Evolutionary conservation across 208 protist species (phyloP).

Genomic region (Crithidia fasciculata): DNA sequence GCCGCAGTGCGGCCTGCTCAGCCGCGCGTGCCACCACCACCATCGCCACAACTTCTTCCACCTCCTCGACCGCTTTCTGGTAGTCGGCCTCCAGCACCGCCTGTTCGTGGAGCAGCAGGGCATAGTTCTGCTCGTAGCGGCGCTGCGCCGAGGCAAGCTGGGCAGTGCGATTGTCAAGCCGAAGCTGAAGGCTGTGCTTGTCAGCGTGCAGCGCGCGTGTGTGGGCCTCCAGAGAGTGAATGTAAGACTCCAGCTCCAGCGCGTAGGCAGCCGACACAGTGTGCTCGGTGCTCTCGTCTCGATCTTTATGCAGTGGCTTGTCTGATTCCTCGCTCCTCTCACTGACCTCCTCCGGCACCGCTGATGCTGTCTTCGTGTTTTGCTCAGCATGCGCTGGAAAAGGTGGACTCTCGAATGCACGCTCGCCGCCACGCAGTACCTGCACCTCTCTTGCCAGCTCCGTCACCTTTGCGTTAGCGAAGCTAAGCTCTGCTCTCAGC

Average conservation of each 20-base stretch:
- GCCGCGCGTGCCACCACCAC: conserved; percentile 26
- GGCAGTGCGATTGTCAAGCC: conserved; percentile 16
- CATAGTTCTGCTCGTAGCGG: conserved; percentile 23
- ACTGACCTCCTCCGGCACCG: too few species aligned
- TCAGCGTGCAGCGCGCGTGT: conserved; percentile 18
- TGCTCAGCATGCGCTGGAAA: too few species aligned
- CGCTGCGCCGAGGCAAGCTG: conserved; percentile 20
- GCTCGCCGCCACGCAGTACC: neutral
- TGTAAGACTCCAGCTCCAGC: conserved; percentile 20
- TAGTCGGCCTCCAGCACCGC: conserved; percentile 15
- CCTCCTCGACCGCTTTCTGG: conserved; percentile 13
- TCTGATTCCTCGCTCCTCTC: too few species aligned
- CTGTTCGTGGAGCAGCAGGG: conserved; percentile 19
- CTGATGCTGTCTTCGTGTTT: too few species aligned
- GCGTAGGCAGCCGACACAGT: conserved; percentile 1
- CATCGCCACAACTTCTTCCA: conserved; percentile 24
- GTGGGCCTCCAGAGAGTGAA: conserved; percentile 10
- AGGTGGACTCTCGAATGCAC: neutral
- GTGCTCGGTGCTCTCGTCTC: too few species aligned
- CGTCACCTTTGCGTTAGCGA: conserved; percentile 13
- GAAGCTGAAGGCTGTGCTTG: conserved; percentile 28
- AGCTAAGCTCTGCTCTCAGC: conserved; percentile 18
- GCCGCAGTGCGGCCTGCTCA: conserved; percentile 32
- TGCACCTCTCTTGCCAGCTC: conserved; percentile 15
- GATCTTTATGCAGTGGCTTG: too few species aligned